Conservation (phyloP, 306 rosid species). For the Abrus precatorius region DNA sequence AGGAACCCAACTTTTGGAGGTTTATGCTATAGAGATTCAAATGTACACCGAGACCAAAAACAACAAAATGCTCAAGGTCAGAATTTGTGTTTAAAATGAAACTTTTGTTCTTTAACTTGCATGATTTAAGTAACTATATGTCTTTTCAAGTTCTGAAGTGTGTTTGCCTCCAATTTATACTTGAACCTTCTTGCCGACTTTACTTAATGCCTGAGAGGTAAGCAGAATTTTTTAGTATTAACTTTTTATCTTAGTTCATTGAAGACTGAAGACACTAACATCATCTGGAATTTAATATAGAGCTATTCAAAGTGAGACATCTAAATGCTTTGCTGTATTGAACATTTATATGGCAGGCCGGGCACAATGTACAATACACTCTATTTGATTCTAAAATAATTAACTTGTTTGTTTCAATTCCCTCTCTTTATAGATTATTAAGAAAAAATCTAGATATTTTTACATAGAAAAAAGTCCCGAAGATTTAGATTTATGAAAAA, state of each 20-base stretch:
- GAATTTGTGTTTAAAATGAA: slow-evolving; percentile 34
- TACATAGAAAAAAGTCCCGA: background rate
- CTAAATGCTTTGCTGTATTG: slow-evolving; percentile 29
- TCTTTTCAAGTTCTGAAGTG: slow-evolving; percentile 1
- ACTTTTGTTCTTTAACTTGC: slow-evolving; percentile 5
- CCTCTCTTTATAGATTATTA: background rate
- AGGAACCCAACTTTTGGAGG: slow-evolving; percentile 93
- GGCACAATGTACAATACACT: background rate
- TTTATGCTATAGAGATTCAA: slow-evolving; percentile 89
- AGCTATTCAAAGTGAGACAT: background rate
- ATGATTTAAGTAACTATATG: background rate
- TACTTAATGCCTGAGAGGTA: background rate
- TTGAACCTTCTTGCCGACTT: background rate
- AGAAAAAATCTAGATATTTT: background rate
- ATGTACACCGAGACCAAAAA: slow-evolving; percentile 94
- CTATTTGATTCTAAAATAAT: background rate
- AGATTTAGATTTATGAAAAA: background rate
- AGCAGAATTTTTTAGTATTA: slow-evolving; percentile 4
- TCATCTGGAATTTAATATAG: background rate
- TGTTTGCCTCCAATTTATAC: slow-evolving; percentile 30
- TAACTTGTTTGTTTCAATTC: background rate
- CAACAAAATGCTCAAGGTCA: slow-evolving; percentile 93
- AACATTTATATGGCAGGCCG: background rate
- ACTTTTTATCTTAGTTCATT: background rate
- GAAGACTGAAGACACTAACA: background rate